phyloP scores from a whole-genome alignment of 2,329 filamentous ascomycete genomes.

The Zelopaecilomyces penicillatus region DNA sequence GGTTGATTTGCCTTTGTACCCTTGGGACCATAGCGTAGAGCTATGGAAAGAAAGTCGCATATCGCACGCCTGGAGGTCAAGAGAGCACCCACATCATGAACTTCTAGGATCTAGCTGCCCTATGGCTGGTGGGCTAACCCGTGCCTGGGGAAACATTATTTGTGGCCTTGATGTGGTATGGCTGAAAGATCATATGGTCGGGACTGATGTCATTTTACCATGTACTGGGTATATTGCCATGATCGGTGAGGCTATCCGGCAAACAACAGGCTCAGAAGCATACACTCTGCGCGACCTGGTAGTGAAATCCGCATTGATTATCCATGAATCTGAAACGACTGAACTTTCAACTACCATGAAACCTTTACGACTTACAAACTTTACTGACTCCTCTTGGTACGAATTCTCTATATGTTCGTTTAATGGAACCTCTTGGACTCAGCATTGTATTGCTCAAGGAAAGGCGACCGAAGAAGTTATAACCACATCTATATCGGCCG shows the following conservation, averaged over 20 bases:
- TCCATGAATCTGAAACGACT: constrained; percentile 1
- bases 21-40: constrained; percentile 14
- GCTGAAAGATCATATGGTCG: constrained; percentile 35
- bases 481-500: background rate
- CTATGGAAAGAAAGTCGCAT: constrained; percentile 15
- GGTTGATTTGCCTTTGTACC: constrained; percentile 14
- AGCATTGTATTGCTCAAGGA: constrained; percentile 19
- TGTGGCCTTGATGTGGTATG: constrained; percentile 30
- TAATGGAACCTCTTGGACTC: constrained; percentile 18
- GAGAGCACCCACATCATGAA: constrained; percentile 17
- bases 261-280: constrained; percentile 6
- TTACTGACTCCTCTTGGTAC: constrained; percentile 7
- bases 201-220: constrained; percentile 32
- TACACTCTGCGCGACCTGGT: constrained; percentile 4
- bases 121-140: constrained; percentile 26
- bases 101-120: constrained; percentile 19
- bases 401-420: constrained; percentile 18
- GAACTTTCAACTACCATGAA: constrained; percentile 10
- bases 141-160: constrained; percentile 32
- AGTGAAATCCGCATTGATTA: constrained; percentile 7
- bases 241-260: constrained; percentile 30
- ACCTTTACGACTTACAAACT: constrained; percentile 3
- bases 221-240: constrained; percentile 35
- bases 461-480: background rate
- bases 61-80: constrained; percentile 16